A percentile compares a stretch with the other conserved stretches of the same genome.
phyloP scores from a whole-genome alignment of 2,329 filamentous ascomycete species.

The Neofusicoccum sp. region DNA sequence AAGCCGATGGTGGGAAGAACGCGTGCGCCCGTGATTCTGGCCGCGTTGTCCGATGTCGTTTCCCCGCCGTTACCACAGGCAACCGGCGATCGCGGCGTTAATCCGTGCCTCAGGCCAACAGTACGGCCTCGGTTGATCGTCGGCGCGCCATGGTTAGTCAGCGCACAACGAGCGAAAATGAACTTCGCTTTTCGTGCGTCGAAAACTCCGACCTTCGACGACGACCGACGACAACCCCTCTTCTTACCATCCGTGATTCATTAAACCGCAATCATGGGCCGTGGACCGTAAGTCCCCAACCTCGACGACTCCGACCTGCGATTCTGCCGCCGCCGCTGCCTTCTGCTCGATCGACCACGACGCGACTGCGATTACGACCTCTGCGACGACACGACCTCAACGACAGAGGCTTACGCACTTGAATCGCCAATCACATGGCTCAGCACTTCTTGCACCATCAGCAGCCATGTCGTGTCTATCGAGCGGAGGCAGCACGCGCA shows the following conservation, averaged over 20 bases:
- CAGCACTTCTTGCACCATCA: not conserved
- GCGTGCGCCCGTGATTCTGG: constrained; percentile 2
- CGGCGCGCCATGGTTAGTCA: constrained; percentile 16
- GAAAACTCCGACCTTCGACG: constrained; percentile 28
- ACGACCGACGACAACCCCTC: constrained; percentile 33
- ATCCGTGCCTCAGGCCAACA: not conserved
- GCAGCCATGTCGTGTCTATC: not conserved
- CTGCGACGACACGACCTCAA: not conserved
- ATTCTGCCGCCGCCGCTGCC: not conserved
- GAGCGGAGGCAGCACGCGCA: constrained; percentile 2
- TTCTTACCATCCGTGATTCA: constrained; percentile 38
- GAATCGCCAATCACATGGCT: not conserved
- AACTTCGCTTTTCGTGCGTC: constrained; percentile 16
- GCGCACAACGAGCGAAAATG: constrained; percentile 23
- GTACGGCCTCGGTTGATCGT: not conserved
- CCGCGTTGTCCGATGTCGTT: not conserved
- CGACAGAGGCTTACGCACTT: not conserved
- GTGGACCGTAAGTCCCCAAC: constrained; percentile 60
- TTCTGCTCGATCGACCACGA: not conserved
- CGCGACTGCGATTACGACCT: not conserved
- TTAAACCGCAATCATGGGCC: constrained; percentile 61
- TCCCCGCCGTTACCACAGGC: constrained; percentile 10
- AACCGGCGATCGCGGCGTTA: constrained; percentile 3
- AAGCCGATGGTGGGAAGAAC: constrained; percentile 3
- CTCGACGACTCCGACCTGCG: not conserved